Evolutionary conservation across 2,329 filamentous ascomycete species (phyloP).

Genomic region (Pseudogymnoascus sp.): DNA sequence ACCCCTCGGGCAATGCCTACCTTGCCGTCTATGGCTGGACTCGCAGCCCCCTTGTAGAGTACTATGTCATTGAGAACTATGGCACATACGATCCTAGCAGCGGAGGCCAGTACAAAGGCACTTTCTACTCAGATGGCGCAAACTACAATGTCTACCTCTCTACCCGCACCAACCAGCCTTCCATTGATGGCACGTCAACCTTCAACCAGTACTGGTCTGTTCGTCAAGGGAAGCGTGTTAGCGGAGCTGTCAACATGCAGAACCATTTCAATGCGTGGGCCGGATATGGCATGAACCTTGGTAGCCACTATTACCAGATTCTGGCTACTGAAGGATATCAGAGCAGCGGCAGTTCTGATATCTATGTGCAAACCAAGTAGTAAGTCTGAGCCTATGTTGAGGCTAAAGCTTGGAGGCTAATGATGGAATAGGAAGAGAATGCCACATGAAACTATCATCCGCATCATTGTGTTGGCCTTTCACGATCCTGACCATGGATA

Average conservation of each 20-base stretch:
- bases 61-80: conserved; percentile 49
- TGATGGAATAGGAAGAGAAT: neutral
- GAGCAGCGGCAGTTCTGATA: conserved; percentile 40
- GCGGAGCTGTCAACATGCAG: conserved; percentile 40
- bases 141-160: conserved; percentile 40
- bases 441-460: neutral
- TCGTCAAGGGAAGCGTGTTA: conserved; percentile 39
- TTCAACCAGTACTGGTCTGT: conserved; percentile 49
- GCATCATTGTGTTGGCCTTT: neutral
- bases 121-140: conserved; percentile 43
- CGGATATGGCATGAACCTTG: conserved; percentile 38
- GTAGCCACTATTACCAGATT: conserved; percentile 44
- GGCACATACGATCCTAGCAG: conserved; percentile 43
- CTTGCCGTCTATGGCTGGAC: conserved; percentile 50
- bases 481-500: neutral
- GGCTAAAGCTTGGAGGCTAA: conserved; percentile 35
- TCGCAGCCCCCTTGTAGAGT: conserved; percentile 44
- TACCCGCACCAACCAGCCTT: conserved; percentile 39
- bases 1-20: conserved; percentile 36
- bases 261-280: conserved; percentile 48
- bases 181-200: conserved; percentile 37
- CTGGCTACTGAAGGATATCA: conserved; percentile 47
- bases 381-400: conserved; percentile 31
- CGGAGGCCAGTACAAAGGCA: conserved; percentile 41
- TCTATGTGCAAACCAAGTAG: conserved; percentile 20